Conservation (phyloP, 2,329 filamentous ascomycete species). For the Trichophyton equinum region DNA sequence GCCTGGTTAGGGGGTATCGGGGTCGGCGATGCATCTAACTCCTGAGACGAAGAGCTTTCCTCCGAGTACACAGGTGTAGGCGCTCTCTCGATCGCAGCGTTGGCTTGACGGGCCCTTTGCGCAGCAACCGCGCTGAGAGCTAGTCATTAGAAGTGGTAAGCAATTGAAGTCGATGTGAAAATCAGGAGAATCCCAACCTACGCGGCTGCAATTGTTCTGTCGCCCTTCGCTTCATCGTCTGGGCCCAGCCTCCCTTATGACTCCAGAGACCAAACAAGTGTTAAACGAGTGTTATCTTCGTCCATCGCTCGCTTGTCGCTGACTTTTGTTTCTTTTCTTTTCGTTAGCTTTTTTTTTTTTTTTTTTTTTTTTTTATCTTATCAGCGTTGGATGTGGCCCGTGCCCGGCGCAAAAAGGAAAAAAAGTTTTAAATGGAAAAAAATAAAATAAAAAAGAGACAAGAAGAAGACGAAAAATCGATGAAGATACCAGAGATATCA, state of each 20-base stretch:
- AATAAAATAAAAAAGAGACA: not conserved
- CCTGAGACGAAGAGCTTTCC: constrained; percentile 26
- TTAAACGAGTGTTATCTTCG: too few relatives aligned
- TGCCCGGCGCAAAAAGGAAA: constrained; percentile 29
- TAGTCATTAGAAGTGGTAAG: constrained; percentile 2
- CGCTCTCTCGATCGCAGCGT: constrained; percentile 19
- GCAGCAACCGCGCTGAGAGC: constrained; percentile 32
- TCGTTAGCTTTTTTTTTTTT: not conserved
- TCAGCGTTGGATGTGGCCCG: constrained; percentile 23
- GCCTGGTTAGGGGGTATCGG: not conserved
- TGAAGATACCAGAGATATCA: not conserved
- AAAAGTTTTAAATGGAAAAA: constrained; percentile 3
- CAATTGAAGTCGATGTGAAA: not conserved
- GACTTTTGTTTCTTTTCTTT: not conserved
- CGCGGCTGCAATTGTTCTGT: constrained; percentile 8
- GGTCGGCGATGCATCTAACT: constrained; percentile 21
- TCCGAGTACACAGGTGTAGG: constrained; percentile 8
- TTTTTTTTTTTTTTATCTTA: not conserved
- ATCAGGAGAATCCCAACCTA: not conserved
- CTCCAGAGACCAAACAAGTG: too few relatives aligned
- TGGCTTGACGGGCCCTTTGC: constrained; percentile 25
- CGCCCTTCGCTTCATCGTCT: constrained; percentile 12
- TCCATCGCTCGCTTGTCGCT: too few relatives aligned
- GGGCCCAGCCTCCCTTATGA: not conserved
- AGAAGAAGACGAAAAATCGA: too few relatives aligned